Evolutionary conservation across 352 stramenopile genomes (phyloP), one percentile per base, ranked within the genome.

Genomic region (Globisporangium irregulare): DNA sequence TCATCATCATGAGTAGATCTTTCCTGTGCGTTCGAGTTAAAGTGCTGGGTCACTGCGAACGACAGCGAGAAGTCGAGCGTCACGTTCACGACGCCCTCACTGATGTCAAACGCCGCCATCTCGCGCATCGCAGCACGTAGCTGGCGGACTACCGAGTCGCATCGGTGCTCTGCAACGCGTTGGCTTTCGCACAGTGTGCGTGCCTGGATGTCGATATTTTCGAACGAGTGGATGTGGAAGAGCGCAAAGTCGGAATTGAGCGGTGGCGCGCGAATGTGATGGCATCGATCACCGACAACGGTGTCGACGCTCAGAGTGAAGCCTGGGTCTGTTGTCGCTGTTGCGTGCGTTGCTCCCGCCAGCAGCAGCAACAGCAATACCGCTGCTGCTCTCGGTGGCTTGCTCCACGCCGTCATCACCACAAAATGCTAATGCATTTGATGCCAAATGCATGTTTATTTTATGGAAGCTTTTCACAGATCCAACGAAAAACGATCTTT

Each of bases 61-160:
- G 46, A 38, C 27, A 91, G 70, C 32, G 73, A 78, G 62, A 73
- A 75, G 62, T 91, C 83, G 36, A 89, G 62, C 32, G 81, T 87
- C 55, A 91, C 61, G 55, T 90, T 91, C 36, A 86, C 79, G 20
- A 90, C 60, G 14, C 61, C 75, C 56, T 91, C 83, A 24, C 70
- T 68, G 46, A 79, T 73, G 1, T 77, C 71, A 12, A 85, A 53
- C 20, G 29, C 65, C 54, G 67, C 76, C 78, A 91, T 89, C 22
- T 89, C 79, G 20, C 74, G 65, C 54, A 79, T 65, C n/a, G 73
- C 70, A 3, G 70, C 75, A 4, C 77, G 65, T 6, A 90, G 54
- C 36, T 86, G 68, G 18, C 64, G 69, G 12, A 58, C 24, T 7
- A 76, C 50, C 3, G 58, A 61, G 22, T 59, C 59, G 36, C 74